Conservation (phyloP, 2,329 filamentous ascomycete genomes). For the Penicillium psychrosexuale region DNA sequence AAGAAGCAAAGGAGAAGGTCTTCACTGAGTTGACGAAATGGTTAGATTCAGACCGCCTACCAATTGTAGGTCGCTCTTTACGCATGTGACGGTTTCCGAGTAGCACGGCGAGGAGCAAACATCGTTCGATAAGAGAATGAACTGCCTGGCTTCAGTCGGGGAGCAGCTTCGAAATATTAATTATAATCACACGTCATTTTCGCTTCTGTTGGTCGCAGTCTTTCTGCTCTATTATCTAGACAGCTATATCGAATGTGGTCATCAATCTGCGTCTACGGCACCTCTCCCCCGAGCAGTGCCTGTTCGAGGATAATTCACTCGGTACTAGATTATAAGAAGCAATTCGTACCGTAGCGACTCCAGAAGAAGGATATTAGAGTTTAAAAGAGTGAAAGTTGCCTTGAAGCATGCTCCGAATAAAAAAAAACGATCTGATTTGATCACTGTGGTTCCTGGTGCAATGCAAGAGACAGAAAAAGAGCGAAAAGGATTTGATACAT, state of each 20-base stretch:
- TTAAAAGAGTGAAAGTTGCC: constrained; percentile 9
- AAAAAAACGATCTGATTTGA: constrained; percentile 20
- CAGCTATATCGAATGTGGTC: constrained; percentile 38
- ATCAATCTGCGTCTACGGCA: constrained; percentile 33
- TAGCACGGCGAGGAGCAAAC: constrained; percentile 7
- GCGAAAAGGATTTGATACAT: neutral
- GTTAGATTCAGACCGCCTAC: no score
- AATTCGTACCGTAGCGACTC: no score
- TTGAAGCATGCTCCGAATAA: constrained; percentile 14
- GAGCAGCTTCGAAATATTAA: constrained; percentile 33
- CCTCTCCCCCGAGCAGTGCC: no score
- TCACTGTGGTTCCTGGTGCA: neutral
- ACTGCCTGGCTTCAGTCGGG: constrained; percentile 15
- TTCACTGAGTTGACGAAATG: no score
- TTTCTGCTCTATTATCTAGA: constrained; percentile 46
- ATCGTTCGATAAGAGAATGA: constrained; percentile 6
- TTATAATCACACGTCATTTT: constrained; percentile 31
- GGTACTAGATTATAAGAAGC: no score
- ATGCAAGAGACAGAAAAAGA: neutral
- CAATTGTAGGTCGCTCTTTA: no score
- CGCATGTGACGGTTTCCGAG: no score
- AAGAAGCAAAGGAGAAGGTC: no score
- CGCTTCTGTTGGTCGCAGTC: constrained; percentile 43
- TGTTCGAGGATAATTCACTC: no score
- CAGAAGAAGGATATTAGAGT: no score